Evolutionary conservation across 495 filamentous ascomycete genomes (phyloP).

Genomic region (Lasiosphaeria miniovina): DNA sequence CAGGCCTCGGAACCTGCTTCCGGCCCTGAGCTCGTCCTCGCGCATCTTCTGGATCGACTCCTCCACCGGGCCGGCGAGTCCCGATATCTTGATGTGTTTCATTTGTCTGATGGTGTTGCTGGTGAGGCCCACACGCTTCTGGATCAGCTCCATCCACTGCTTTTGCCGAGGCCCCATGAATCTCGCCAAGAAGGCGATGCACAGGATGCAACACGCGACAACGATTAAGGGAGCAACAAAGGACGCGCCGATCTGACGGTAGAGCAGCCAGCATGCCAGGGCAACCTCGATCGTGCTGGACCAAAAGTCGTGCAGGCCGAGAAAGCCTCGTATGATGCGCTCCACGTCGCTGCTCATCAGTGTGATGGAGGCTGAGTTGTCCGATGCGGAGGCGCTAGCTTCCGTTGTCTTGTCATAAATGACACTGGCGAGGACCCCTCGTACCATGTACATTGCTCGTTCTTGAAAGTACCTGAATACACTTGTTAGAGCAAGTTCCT

Average conservation of each 20-base stretch:
- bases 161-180: slow-evolving; percentile 36
- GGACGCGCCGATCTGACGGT: slow-evolving; percentile 53
- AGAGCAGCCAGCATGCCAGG: slow-evolving; percentile 55
- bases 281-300: slow-evolving; percentile 52
- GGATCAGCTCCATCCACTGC: slow-evolving; percentile 40
- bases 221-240: slow-evolving; percentile 58
- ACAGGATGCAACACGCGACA: slow-evolving; percentile 17
- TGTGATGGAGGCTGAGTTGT: slow-evolving; percentile 55
- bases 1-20: slow-evolving; percentile 30
- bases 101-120: slow-evolving; percentile 42
- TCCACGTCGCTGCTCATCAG: slow-evolving; percentile 57
- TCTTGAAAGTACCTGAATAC: slow-evolving; percentile 46
- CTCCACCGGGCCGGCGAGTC: slow-evolving; percentile 31
- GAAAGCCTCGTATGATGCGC: slow-evolving; percentile 27
- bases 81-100: slow-evolving; percentile 48
- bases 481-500: too few relatives aligned
- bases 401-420: slow-evolving; percentile 49
- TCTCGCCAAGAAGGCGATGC: slow-evolving; percentile 21
- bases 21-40: slow-evolving; percentile 39
- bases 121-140: slow-evolving; percentile 39
- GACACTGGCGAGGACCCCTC: slow-evolving; percentile 56
- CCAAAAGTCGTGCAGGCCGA: slow-evolving; percentile 39
- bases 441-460: slow-evolving; percentile 56
- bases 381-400: slow-evolving; percentile 42
- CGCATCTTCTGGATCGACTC: slow-evolving; percentile 40